Base-by-base conservation (phyloP, 345 rosid species). In the Schrenkiella parvula region DNA sequence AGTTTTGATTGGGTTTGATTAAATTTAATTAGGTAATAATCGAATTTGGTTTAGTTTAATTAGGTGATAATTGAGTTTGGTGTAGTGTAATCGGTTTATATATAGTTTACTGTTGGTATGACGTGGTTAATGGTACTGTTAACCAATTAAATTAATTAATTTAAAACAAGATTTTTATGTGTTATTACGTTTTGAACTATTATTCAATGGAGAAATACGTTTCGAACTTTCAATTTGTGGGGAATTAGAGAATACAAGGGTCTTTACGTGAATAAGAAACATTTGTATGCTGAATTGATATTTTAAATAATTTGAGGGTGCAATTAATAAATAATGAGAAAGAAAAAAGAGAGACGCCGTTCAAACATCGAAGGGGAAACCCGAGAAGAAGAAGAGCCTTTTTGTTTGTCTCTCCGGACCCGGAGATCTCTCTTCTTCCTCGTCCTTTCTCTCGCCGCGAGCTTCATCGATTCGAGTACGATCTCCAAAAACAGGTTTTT, bases 331-430 rank as follows among this genome's bases (percentile, higher is more conserved):
- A 57, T 0, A 1, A 7, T 0, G 5, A 68, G 69, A 75, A 51
- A 75, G 68, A 64, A 17, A 75, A 60, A 58, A 37, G 62, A 68
- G 67, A 62, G 54, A 75, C 79, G 79, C 68, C 73, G 79, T 60
- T 68, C 34, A 68, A 75, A 51, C 43, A 74, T 59, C 28, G 56
- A 59, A 64, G n/a, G 39, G 17, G n/a, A n/a, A 0, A 54, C 17
- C 17, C 46, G 38, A 34, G 38, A n/a, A 42, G 19, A 14, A 11
- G 18, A 47, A n/a, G 31, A 31, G 64, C 44, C 57, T 14, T 41
- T 51, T 8, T n/a, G 56, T 13, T 54, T 53, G 41, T 64, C 74
- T 68, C 18, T 68, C 74, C 77, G 64, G 64, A 53, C 58, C 52
- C 55, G 74, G 51, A 75, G 64, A 75, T 68, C 74, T 75, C 54